Conservation (phyloP, 2,329 filamentous ascomycete genomes). For the Emericellopsis atlantica region DNA sequence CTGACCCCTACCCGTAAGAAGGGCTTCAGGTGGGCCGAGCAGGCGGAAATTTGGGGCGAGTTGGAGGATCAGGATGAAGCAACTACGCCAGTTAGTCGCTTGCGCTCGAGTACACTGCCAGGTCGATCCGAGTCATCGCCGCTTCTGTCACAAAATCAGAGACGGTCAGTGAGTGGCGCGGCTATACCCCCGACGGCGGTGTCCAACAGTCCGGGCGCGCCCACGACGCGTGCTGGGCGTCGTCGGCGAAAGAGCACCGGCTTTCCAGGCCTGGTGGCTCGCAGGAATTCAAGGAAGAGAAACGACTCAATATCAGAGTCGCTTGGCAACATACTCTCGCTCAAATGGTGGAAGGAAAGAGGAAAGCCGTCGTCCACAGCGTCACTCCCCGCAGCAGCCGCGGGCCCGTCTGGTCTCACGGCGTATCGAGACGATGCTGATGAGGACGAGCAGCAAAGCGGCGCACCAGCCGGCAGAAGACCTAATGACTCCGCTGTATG, state of each 20-base stretch:
- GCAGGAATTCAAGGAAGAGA: conserved; percentile 26
- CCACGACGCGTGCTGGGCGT: conserved; percentile 19
- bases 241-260: conserved; percentile 45
- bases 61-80: conserved; percentile 58
- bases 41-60: conserved; percentile 77
- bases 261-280: conserved; percentile 47
- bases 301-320: conserved; percentile 33
- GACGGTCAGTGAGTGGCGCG: conserved; percentile 17
- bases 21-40: conserved; percentile 49
- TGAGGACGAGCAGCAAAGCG: conserved; percentile 5
- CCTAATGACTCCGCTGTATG: conserved; percentile 19
- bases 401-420: not conserved
- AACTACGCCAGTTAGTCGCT: conserved; percentile 23
- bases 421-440: conserved; percentile 10
- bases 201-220: conserved; percentile 14
- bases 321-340: conserved; percentile 36
- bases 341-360: conserved; percentile 38
- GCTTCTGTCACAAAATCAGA: conserved; percentile 6
- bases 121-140: conserved; percentile 9
- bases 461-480: conserved; percentile 6
- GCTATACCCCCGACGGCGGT: conserved; percentile 13
- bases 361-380: conserved; percentile 6
- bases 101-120: conserved; percentile 37
- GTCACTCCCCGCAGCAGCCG: conserved; percentile 1
- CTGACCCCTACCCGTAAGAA: conserved; percentile 30